Percentiles rank a stretch among this genome's conserved stretches.
These are phyloP conservation scores for Pythium coloratum DNA, from an alignment of 352 stramenopile species.

Conservation along the genomic window DNA sequence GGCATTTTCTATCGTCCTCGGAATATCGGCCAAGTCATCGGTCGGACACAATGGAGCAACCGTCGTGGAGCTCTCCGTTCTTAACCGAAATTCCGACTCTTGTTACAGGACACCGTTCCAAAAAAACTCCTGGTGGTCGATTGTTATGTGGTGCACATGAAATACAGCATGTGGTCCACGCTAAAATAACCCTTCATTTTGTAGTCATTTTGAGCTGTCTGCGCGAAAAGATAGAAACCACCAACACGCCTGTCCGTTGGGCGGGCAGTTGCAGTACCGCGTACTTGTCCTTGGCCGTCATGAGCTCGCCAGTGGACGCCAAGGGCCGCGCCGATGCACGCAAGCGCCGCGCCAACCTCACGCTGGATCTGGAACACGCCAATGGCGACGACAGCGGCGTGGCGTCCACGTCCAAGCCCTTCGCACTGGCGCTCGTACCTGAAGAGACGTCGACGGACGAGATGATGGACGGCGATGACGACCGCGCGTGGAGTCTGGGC, in stretches of 20 bases:
- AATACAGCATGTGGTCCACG: slow-evolving; percentile 1
- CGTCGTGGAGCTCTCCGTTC: neutral
- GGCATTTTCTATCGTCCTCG: neutral
- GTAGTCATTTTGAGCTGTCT: neutral
- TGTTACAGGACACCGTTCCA: no score
- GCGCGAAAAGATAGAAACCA: slow-evolving; percentile 1
- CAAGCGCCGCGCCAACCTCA: slow-evolving; percentile 25
- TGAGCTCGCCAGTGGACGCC: slow-evolving; percentile 16
- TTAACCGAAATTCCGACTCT: neutral
- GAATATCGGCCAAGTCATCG: neutral
- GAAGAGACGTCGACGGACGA: neutral
- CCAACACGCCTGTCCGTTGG: neutral
- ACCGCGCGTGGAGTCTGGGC: slow-evolving; percentile 28
- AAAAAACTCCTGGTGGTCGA: neutral
- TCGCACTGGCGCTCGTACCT: neutral
- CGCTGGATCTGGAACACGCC: slow-evolving; percentile 25
- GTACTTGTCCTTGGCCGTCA: neutral
- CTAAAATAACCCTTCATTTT: neutral
- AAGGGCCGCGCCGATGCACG: slow-evolving; percentile 2
- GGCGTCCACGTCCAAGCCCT: slow-evolving; percentile 11
- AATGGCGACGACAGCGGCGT: slow-evolving; percentile 15
- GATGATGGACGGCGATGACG: neutral
- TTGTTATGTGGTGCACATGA: slow-evolving; percentile 7
- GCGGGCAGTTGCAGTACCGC: neutral
- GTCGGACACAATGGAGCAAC: neutral